phyloP scores from a whole-genome alignment of 2,329 filamentous ascomycete genomes.

The Fusarium hostae region DNA sequence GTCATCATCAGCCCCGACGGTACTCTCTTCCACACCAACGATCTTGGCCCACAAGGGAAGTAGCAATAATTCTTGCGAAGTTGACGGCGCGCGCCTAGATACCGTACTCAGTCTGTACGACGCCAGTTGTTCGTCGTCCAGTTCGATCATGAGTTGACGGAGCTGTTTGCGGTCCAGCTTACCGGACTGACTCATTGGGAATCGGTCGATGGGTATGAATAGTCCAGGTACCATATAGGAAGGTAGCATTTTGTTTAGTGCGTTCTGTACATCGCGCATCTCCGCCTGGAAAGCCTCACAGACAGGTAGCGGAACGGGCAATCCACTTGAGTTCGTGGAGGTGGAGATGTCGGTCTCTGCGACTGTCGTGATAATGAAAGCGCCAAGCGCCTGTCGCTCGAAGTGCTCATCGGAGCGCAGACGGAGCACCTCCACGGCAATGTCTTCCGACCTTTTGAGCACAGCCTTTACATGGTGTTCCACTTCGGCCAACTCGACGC shows the following conservation, averaged over 20 bases:
- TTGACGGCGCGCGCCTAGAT: slow-evolving; percentile 3
- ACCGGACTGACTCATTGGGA: slow-evolving; percentile 10
- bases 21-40: slow-evolving; percentile 7
- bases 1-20: slow-evolving; percentile 8
- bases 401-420: slow-evolving; percentile 6
- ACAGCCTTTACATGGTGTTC: slow-evolving; percentile 11
- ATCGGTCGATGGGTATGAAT: slow-evolving; percentile 8
- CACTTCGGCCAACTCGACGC: slow-evolving; percentile 12
- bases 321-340: slow-evolving; percentile 3
- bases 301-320: slow-evolving; percentile 8
- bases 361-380: slow-evolving; percentile 1
- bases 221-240: slow-evolving; percentile 9
- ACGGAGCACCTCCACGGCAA: slow-evolving; percentile 6
- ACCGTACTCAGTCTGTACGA: slow-evolving; percentile 3
- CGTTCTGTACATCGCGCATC: slow-evolving; percentile 7
- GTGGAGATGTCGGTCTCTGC: slow-evolving; percentile 5
- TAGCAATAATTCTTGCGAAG: slow-evolving; percentile 6
- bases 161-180: slow-evolving; percentile 11
- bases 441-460: not conserved
- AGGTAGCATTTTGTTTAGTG: slow-evolving; percentile 5
- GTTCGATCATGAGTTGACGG: slow-evolving; percentile 6
- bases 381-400: not conserved
- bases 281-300: slow-evolving; percentile 4
- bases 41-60: slow-evolving; percentile 9
- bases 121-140: slow-evolving; percentile 6